These are phyloP conservation scores for Quercus alba DNA, from an alignment of 306 rosid species.

Conservation along the genomic window DNA sequence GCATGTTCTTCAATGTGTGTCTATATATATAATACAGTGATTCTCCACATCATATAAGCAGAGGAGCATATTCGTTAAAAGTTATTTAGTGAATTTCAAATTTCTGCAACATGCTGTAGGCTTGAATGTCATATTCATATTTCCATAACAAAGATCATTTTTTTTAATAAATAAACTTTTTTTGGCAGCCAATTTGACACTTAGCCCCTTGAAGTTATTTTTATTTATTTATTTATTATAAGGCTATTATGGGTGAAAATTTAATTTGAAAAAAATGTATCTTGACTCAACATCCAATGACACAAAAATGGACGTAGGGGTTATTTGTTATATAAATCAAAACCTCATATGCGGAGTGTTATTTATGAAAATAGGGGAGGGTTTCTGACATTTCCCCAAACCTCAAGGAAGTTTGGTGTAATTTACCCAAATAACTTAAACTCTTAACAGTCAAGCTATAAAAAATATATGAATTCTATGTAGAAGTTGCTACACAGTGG, in stretches of 20 bases:
- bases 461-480: neutral
- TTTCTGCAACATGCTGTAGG: neutral
- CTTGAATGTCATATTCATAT: neutral
- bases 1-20: neutral
- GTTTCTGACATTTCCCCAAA: too few relatives aligned
- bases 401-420: too few relatives aligned
- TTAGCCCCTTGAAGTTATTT: too few relatives aligned
- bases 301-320: too few relatives aligned
- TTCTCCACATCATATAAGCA: neutral
- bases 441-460: neutral
- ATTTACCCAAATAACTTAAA: neutral
- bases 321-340: too few relatives aligned
- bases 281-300: too few relatives aligned
- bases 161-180: neutral
- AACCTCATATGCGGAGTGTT: too few relatives aligned
- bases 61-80: neutral
- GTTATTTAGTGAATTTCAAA: neutral
- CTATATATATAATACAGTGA: neutral
- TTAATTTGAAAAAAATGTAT: too few relatives aligned
- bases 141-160: neutral
- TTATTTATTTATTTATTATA: slow-evolving; percentile 21
- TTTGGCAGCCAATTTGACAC: neutral
- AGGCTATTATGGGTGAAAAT: too few relatives aligned
- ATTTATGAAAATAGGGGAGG: too few relatives aligned
- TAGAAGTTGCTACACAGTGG: neutral